Percentiles rank a stretch among this genome's conserved stretches.
Evolutionary conservation across 2,329 filamentous ascomycete species (phyloP).

Genomic region (Epichloe baconii): DNA sequence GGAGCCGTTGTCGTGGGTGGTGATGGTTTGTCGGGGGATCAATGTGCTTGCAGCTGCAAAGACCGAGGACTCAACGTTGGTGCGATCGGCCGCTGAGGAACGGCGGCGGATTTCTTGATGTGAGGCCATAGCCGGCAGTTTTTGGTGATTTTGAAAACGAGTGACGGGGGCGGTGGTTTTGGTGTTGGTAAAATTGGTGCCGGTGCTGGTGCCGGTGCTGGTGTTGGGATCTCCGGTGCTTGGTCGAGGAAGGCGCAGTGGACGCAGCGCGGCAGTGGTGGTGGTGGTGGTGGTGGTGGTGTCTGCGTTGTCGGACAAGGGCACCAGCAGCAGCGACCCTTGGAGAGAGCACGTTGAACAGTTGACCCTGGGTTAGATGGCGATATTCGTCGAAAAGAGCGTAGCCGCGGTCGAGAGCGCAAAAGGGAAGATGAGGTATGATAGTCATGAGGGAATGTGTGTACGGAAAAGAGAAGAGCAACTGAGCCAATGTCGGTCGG

Average conservation of each 20-base stretch:
- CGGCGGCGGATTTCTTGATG: conserved; percentile 27
- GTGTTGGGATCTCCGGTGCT: conserved; percentile 15
- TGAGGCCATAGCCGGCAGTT: conserved; percentile 20
- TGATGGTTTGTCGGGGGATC: conserved; percentile 9
- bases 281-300: not conserved
- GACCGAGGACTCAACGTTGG: conserved; percentile 15
- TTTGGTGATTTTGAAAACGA: conserved; percentile 12
- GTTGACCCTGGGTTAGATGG: conserved; percentile 24
- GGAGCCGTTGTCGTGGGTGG: conserved; percentile 5
- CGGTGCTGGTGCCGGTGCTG: conserved; percentile 14
- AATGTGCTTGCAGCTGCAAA: conserved; percentile 11
- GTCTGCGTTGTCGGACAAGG: conserved; percentile 26
- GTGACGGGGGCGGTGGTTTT: not conserved
- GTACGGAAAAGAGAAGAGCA: conserved; percentile 12
- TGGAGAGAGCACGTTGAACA: conserved; percentile 29
- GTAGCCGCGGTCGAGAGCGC: conserved; percentile 32
- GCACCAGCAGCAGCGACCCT: conserved; percentile 28
- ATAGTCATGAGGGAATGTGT: conserved; percentile 28
- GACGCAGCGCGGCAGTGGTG: conserved; percentile 13
- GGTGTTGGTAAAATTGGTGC: conserved; percentile 13
- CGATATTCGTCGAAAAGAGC: conserved; percentile 31
- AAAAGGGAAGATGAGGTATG: conserved; percentile 32
- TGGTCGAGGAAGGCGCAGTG: conserved; percentile 25
- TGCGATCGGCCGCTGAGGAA: conserved; percentile 24
- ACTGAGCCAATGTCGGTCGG: conserved; percentile 8